Conservation (phyloP, 768 basidiomycete genomes). For the Auriscalpium orientale region DNA sequence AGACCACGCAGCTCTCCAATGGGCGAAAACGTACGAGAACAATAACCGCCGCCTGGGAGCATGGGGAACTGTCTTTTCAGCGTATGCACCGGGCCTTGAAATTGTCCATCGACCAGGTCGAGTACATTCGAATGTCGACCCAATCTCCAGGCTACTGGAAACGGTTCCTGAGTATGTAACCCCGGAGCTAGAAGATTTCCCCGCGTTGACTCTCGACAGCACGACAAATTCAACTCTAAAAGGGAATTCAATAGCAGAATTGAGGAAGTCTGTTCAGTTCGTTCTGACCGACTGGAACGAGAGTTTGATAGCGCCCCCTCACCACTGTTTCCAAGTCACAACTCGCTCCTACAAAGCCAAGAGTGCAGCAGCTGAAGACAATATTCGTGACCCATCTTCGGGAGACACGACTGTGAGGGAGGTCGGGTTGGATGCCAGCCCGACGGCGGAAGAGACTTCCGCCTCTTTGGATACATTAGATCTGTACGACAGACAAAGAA, state of each 20-base stretch:
- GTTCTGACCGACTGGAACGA: background rate
- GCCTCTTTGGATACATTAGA: too few species aligned
- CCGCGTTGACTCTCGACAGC: too few species aligned
- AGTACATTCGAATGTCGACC: slow-evolving; percentile 27
- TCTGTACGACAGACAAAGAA: background rate
- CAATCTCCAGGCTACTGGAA: slow-evolving; percentile 13
- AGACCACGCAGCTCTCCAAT: slow-evolving; percentile 20
- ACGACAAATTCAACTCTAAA: too few species aligned
- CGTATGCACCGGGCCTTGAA: slow-evolving; percentile 21
- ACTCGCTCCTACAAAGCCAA: background rate
- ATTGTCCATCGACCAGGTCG: slow-evolving; percentile 26
- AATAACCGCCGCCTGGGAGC: slow-evolving; percentile 18
- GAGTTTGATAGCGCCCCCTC: too few species aligned
- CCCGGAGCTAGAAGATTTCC: too few species aligned
- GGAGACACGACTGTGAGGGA: too few species aligned
- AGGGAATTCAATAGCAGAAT: too few species aligned
- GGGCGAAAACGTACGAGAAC: slow-evolving; percentile 19
- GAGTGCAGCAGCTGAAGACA: too few species aligned
- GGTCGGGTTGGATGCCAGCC: too few species aligned
- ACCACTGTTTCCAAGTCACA: too few species aligned
- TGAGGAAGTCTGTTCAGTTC: background rate
- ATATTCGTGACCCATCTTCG: too few species aligned
- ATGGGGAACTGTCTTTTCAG: slow-evolving; percentile 27
- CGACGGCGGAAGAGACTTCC: too few species aligned
- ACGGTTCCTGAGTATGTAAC: background rate